Evolutionary conservation across 371 early-diverging fungal genomes (phyloP).

Genomic region (Syncephalastrum monosporum): DNA sequence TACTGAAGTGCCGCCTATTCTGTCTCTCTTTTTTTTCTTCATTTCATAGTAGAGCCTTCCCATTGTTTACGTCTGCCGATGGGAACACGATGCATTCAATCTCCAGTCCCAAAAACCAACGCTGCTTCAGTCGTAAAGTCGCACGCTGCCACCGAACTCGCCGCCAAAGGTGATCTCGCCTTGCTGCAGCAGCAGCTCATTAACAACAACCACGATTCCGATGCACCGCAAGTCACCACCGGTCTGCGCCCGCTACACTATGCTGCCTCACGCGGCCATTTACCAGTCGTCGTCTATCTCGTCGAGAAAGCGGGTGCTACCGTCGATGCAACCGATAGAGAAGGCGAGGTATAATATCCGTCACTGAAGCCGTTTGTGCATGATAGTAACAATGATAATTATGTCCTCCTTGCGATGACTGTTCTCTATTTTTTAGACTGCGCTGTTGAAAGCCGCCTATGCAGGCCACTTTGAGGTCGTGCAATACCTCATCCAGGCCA

Average conservation of each 20-base stretch:
- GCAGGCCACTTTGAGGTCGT: slow-evolving; percentile 64
- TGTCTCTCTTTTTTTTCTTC: no score
- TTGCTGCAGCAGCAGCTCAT: slow-evolving; percentile 3
- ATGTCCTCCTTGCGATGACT: background rate
- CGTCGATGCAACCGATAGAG: slow-evolving; percentile 64
- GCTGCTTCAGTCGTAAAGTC: no score
- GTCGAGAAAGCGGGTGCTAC: slow-evolving; percentile 58
- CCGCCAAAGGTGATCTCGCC: slow-evolving; percentile 9
- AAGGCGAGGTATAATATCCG: slow-evolving; percentile 60
- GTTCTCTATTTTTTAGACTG: slow-evolving; percentile 52
- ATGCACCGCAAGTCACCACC: slow-evolving; percentile 40
- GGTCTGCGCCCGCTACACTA: slow-evolving; percentile 68
- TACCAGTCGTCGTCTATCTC: slow-evolving; percentile 58
- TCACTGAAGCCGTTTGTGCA: background rate
- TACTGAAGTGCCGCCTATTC: no score
- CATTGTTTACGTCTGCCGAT: no score
- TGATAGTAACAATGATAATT: no score
- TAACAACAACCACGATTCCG: slow-evolving; percentile 4
- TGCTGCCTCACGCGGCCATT: slow-evolving; percentile 68
- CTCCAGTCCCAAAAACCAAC: no score
- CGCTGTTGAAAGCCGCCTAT: slow-evolving; percentile 76
- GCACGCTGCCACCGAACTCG: background rate
- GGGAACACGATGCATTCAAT: background rate
- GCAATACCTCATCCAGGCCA: slow-evolving; percentile 52
- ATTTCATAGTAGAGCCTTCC: no score